Conservation (phyloP, 2,329 filamentous ascomycete genomes). For the Diaporthe australafricana region DNA sequence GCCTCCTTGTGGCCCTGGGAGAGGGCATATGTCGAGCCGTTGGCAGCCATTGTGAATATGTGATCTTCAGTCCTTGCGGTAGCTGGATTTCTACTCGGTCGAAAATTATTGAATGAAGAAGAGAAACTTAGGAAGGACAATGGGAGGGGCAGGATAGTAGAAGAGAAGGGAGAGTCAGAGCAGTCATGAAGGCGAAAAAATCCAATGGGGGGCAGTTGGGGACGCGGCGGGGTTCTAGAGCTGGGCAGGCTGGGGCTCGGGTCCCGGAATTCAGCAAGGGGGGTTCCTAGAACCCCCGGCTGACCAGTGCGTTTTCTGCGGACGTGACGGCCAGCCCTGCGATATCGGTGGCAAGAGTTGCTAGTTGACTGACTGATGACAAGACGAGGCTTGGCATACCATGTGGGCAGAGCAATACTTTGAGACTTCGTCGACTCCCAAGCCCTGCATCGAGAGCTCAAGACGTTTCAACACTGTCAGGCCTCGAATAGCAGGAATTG, state of each 20-base stretch:
- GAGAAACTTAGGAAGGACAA: neutral
- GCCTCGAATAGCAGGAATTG: neutral
- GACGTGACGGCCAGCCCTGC: slow-evolving; percentile 14
- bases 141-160: neutral
- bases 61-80: slow-evolving; percentile 6
- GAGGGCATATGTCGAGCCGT: slow-evolving; percentile 48
- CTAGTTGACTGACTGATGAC: slow-evolving; percentile 12
- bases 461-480: neutral
- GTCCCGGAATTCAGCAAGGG: slow-evolving; percentile 28
- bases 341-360: slow-evolving; percentile 15
- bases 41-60: slow-evolving; percentile 45
- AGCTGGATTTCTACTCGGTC: neutral
- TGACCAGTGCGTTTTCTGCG: slow-evolving; percentile 18
- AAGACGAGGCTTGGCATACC: slow-evolving; percentile 6
- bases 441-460: neutral
- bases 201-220: slow-evolving; percentile 27
- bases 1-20: slow-evolving; percentile 51
- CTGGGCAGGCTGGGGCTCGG: slow-evolving; percentile 29
- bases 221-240: slow-evolving; percentile 32
- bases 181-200: slow-evolving; percentile 33
- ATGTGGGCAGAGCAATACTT: neutral
- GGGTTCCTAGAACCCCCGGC: slow-evolving; percentile 20
- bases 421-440: neutral
- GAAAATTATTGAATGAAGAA: neutral
- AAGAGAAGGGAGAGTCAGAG: slow-evolving; percentile 3